Evolutionary conservation across 139 green algal species (phyloP), one percentile per base, ranked within the genome.

Genomic region (Diplosphaera chodatii): DNA sequence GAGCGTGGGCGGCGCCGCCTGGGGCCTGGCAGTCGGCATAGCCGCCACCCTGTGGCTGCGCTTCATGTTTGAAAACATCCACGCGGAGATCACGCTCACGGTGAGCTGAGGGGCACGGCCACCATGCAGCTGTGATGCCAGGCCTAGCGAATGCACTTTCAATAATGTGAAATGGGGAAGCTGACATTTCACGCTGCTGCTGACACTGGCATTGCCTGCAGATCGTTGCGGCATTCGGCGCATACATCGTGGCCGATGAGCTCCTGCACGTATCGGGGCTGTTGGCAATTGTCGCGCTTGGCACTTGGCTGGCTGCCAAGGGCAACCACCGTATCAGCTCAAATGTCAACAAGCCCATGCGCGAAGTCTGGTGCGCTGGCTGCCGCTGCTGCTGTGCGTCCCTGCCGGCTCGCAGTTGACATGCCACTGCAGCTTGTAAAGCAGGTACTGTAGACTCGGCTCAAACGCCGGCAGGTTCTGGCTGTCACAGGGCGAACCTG

Each of bases 201-300:
- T n/a, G n/a, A n/a, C n/a, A n/a, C n/a, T n/a, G n/a, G n/a, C n/a
- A n/a, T n/a, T 59, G 48, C 48, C 16, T 18, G 18, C 48, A 59
- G 48, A 73, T 80, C 18, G 77, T 80, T 0, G 41, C 81, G 15
- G 69, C 81, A 2, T 89, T 84, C 66, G 64, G 64, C 3, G 71
- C 74, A 2, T 93, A 82, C 76, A 78, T 86, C 31, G 75, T 91
- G 20, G 64, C 41, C 8, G 84, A 91, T 55, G 70, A 88, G n/a
- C 29, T 91, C 3, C 37, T 82, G 15, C 68, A 64, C 6, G 79
- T 85, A 3, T 90, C 84, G 18, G 87, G 82, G 13, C 80, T 91
- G 72, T 81, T 92, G 55, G 83, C 80, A 6, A 72, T 91, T 13
- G 78, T 91, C 5, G 68, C 72, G n/a, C 71, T 87, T 28, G 63